Evolutionary conservation across 73 alveolate species (phyloP).

Genomic region (Blepharisma stoltei): DNA sequence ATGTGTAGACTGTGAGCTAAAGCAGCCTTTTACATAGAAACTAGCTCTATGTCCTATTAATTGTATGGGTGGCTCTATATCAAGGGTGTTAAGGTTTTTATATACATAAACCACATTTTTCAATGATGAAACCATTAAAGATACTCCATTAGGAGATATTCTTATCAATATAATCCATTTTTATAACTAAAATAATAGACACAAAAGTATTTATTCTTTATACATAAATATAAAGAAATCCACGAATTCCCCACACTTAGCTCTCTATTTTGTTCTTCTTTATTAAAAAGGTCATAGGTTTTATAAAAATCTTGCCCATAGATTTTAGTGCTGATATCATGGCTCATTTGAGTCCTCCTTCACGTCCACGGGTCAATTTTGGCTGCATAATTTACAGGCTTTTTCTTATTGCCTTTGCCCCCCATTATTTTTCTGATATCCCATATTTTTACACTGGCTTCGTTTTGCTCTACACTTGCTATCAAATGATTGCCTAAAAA

Average conservation of each 20-base stretch:
- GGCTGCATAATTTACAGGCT: neutral
- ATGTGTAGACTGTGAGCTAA: neutral
- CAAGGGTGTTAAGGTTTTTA: neutral
- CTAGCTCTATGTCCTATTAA: neutral
- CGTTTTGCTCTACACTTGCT: neutral
- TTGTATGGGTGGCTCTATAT: neutral
- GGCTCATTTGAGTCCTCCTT: too few relatives aligned
- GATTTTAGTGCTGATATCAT: too few relatives aligned
- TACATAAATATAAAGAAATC: too few relatives aligned
- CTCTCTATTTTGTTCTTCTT: too few relatives aligned
- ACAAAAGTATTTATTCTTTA: too few relatives aligned
- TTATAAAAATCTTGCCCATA: neutral
- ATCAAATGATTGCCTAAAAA: neutral
- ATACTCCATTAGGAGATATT: neutral
- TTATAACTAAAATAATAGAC: too few relatives aligned
- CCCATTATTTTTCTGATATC: neutral
- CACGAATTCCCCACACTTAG: neutral
- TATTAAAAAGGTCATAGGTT: neutral
- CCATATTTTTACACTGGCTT: slow-evolving; percentile 10
- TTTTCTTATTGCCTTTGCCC: neutral
- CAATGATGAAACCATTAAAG: neutral
- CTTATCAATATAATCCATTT: too few relatives aligned
- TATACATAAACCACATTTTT: neutral
- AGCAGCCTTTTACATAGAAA: neutral
- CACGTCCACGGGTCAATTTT: slow-evolving; percentile 2